These are phyloP conservation scores for Raffaelea ambrosiae DNA, from an alignment of 2,329 filamentous ascomycete species.

Conservation along the genomic window DNA sequence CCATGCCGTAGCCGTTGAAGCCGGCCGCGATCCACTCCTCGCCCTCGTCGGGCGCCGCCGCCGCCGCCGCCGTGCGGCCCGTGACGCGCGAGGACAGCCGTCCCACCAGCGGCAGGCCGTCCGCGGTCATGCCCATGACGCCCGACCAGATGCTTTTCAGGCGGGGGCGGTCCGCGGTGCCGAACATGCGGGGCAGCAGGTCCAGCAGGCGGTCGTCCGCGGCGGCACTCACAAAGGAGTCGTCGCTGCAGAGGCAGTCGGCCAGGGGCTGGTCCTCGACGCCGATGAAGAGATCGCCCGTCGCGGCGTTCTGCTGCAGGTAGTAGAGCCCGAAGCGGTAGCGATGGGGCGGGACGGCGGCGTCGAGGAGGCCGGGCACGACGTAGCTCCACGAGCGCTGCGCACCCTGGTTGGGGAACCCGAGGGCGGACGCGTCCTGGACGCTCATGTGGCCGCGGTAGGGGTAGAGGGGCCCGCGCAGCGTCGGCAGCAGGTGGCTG, in stretches of 20 bases:
- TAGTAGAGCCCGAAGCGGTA: constrained; percentile 10
- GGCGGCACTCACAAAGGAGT: not conserved
- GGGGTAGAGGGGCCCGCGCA: constrained; percentile 28
- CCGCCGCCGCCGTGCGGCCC: no score
- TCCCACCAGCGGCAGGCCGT: constrained; percentile 9
- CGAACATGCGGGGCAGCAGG: constrained; percentile 5
- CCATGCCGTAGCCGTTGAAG: constrained; percentile 16
- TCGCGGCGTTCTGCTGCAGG: constrained; percentile 6
- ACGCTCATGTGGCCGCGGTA: constrained; percentile 33
- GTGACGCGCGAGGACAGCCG: not conserved
- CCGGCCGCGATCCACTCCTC: constrained; percentile 15
- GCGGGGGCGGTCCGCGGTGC: not conserved
- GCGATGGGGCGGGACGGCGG: not conserved
- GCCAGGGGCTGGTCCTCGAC: constrained; percentile 7
- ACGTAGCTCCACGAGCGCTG: constrained; percentile 13
- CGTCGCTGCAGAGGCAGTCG: constrained; percentile 7
- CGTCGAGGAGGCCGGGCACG: not conserved
- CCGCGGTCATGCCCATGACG: constrained; percentile 8
- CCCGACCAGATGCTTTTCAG: constrained; percentile 8
- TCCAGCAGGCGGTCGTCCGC: not conserved
- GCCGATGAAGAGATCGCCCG: constrained; percentile 10
- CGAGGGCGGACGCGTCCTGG: constrained; percentile 22
- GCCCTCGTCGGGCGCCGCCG: not conserved
- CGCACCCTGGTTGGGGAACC: constrained; percentile 7
- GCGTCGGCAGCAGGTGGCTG: constrained; percentile 28